Evolutionary conservation across 2,329 filamentous ascomycete genomes (phyloP).

Genomic region (Biscogniauxia marginata): DNA sequence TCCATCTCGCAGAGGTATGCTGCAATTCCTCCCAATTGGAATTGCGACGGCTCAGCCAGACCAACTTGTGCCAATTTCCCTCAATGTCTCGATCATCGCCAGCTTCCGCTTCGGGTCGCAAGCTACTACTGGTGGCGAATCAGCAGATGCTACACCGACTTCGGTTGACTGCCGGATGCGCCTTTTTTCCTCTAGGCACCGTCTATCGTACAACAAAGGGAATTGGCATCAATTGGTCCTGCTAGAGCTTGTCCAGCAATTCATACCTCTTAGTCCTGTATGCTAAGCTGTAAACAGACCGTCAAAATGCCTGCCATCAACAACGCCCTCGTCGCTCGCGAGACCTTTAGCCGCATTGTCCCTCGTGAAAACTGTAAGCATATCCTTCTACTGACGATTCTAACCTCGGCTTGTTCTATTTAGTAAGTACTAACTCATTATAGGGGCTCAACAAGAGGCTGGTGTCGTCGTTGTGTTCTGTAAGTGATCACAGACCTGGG

Average conservation of each 20-base stretch:
- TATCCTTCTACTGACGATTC: background rate
- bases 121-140: background rate
- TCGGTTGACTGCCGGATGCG: conserved; percentile 12
- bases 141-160: conserved; percentile 2
- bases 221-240: conserved; percentile 10
- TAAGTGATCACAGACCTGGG: conserved; percentile 6
- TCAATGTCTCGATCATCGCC: background rate
- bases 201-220: background rate
- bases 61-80: conserved; percentile 1
- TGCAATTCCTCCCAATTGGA: conserved; percentile 18
- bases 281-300: conserved; percentile 18
- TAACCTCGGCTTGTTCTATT: background rate
- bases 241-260: background rate
- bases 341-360: conserved; percentile 29
- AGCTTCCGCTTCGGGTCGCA: background rate
- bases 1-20: conserved; percentile 14
- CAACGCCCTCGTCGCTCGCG: conserved; percentile 34
- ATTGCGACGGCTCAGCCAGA: conserved; percentile 1
- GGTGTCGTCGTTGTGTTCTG: conserved; percentile 36
- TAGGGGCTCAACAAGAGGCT: conserved; percentile 31
- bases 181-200: conserved; percentile 14
- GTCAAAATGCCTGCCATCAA: conserved; percentile 35
- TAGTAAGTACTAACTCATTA: conserved; percentile 14
- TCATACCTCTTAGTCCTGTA: background rate
- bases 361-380: conserved; percentile 33